These are phyloP conservation scores for Gnomoniopsis sp. DNA, from an alignment of 2,329 filamentous ascomycete genomes.

Conservation along the genomic window DNA sequence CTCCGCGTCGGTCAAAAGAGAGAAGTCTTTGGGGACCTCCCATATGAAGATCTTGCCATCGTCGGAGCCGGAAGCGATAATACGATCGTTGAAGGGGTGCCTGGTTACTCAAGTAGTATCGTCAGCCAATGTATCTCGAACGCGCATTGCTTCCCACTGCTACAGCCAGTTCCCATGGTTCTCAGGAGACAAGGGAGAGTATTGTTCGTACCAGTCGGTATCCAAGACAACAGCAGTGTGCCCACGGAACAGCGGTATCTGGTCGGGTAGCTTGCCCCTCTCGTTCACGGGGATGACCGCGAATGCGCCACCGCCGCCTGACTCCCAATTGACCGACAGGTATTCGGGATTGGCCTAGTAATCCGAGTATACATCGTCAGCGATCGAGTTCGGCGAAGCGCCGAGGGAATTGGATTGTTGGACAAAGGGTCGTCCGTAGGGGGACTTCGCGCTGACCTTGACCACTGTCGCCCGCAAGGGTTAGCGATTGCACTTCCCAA, in stretches of 20 bases:
- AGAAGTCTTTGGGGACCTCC: conserved; percentile 87
- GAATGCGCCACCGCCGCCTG: conserved; percentile 92
- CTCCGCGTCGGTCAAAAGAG: conserved; percentile 78
- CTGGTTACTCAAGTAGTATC: conserved; percentile 37
- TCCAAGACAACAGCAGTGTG: conserved; percentile 95
- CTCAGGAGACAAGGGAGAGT: conserved; percentile 10
- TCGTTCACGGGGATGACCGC: conserved; percentile 91
- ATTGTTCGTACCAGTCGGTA: conserved; percentile 78
- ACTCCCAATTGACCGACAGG: conserved; percentile 97
- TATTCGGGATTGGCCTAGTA: conserved; percentile 88
- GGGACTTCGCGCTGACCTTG: background rate
- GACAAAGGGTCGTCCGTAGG: background rate
- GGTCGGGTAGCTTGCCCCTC: conserved; percentile 85
- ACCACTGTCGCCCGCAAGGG: background rate
- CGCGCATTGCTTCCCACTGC: background rate
- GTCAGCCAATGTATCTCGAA: background rate
- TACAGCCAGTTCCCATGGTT: background rate
- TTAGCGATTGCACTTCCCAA: background rate
- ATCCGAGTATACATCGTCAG: conserved; percentile 18
- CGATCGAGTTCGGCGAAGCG: background rate
- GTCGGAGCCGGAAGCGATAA: conserved; percentile 92
- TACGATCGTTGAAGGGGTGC: conserved; percentile 92
- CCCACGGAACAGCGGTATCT: conserved; percentile 90
- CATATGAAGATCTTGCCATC: conserved; percentile 97
- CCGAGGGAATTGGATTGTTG: background rate